Evolutionary conservation across 139 green algal genomes (phyloP).

Genomic region (Pleodorina starrii): DNA sequence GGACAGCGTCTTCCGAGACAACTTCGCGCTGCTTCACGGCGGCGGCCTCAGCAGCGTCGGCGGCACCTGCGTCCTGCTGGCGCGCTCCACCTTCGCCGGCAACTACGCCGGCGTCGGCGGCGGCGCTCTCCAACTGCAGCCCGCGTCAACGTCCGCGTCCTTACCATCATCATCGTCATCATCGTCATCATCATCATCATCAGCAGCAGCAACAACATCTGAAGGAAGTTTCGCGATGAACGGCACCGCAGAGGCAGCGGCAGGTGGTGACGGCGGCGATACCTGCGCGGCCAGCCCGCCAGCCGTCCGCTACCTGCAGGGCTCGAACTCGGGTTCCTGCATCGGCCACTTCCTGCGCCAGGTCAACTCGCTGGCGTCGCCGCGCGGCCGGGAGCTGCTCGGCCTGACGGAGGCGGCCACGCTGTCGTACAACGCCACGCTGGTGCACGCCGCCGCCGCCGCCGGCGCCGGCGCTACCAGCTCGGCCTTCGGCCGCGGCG

Average conservation of each 20-base stretch:
- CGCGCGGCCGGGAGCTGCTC: not conserved
- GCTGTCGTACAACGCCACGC: constrained; percentile 36
- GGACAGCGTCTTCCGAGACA: not conserved
- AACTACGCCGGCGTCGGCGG: not conserved
- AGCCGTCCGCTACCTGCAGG: not conserved
- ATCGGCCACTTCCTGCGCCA: not conserved
- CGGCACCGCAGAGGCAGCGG: not conserved
- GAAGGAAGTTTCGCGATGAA: too few relatives aligned
- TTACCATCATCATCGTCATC: not conserved
- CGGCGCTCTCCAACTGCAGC: constrained; percentile 32
- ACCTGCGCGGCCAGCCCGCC: not conserved
- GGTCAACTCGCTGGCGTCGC: not conserved
- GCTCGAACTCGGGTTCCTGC: not conserved
- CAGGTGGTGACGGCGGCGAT: not conserved
- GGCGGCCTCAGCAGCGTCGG: constrained; percentile 16
- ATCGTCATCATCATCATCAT: not conserved
- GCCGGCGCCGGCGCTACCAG: too few relatives aligned
- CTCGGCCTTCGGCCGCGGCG: too few relatives aligned
- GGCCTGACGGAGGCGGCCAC: not conserved
- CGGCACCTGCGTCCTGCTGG: not conserved
- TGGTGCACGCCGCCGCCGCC: too few relatives aligned
- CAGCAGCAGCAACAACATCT: not conserved
- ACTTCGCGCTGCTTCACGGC: not conserved
- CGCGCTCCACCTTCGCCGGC: not conserved
- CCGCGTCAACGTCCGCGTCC: not conserved